These are phyloP conservation scores for Periconia macrospinosa DNA, from an alignment of 2,329 filamentous ascomycete species.

Conservation along the genomic window DNA sequence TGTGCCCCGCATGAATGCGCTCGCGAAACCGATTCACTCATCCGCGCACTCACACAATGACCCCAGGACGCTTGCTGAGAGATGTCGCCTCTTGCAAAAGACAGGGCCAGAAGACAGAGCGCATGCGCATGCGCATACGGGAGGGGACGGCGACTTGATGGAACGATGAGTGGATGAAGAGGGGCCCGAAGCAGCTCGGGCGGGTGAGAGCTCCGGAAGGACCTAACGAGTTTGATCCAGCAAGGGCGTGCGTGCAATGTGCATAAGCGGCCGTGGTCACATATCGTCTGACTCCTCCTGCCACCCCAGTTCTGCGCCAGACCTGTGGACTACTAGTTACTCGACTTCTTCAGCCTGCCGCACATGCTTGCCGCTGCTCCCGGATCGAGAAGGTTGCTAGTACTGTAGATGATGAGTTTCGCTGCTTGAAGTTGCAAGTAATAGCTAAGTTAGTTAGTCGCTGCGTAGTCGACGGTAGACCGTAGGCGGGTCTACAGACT, in stretches of 20 bases:
- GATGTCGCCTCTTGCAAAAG: too few species aligned
- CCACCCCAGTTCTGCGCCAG: constrained; percentile 9
- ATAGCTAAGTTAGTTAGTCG: too few species aligned
- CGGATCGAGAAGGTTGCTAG: constrained; percentile 32
- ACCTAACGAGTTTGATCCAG: not conserved
- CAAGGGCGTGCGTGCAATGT: constrained; percentile 14
- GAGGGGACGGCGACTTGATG: too few species aligned
- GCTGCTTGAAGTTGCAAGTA: too few species aligned
- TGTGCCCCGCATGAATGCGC: too few species aligned
- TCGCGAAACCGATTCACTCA: not conserved
- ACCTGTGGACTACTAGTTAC: not conserved
- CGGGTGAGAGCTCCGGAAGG: constrained; percentile 15
- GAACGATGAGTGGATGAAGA: too few species aligned
- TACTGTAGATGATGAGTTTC: too few species aligned
- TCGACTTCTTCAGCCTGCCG: constrained; percentile 4
- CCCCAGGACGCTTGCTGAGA: not conserved
- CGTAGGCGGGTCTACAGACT: too few species aligned
- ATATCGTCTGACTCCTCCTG: constrained; percentile 38
- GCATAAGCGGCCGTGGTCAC: constrained; percentile 42
- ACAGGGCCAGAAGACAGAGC: too few species aligned
- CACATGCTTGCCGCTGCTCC: constrained; percentile 40
- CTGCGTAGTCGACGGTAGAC: too few species aligned
- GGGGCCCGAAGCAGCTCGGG: not conserved
- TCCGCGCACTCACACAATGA: constrained; percentile 7
- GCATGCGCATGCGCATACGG: too few species aligned